Conservation (phyloP, 352 stramenopile genomes). For the Pythium aquatile region DNA sequence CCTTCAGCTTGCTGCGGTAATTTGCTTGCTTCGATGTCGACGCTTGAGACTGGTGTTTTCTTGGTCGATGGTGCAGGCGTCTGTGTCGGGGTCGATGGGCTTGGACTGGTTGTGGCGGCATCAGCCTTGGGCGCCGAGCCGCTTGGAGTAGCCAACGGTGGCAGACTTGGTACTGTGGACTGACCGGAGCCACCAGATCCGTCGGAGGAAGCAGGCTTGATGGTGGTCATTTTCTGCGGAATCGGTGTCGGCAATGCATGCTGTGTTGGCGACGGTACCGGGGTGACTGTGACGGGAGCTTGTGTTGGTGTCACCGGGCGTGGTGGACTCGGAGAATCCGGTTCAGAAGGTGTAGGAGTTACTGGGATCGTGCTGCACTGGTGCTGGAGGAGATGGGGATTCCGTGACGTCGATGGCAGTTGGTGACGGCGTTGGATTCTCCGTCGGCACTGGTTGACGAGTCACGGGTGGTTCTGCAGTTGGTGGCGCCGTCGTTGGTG, state of each 20-base stretch:
- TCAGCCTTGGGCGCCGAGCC: neutral
- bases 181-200: neutral
- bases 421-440: neutral
- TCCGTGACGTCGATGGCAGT: neutral
- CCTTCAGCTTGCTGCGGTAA: slow-evolving; percentile 7
- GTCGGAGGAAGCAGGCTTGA: neutral
- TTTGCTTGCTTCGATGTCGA: slow-evolving; percentile 15
- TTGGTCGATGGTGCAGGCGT: neutral
- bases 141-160: neutral
- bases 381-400: slow-evolving; percentile 1
- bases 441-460: neutral
- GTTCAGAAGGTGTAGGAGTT: neutral
- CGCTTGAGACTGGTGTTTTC: neutral
- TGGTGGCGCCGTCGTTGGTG: neutral
- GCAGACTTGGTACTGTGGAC: neutral
- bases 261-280: neutral
- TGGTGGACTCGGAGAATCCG: neutral
- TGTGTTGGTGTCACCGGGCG: neutral
- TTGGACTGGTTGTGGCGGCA: neutral
- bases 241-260: neutral
- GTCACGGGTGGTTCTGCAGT: neutral
- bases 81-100: neutral
- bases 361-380: neutral
- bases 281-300: neutral
- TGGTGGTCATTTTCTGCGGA: neutral